Evolutionary conservation across 2,329 filamentous ascomycete species (phyloP), one percentile per base, ranked within the genome.

Genomic region (Trichoderma sp.): DNA sequence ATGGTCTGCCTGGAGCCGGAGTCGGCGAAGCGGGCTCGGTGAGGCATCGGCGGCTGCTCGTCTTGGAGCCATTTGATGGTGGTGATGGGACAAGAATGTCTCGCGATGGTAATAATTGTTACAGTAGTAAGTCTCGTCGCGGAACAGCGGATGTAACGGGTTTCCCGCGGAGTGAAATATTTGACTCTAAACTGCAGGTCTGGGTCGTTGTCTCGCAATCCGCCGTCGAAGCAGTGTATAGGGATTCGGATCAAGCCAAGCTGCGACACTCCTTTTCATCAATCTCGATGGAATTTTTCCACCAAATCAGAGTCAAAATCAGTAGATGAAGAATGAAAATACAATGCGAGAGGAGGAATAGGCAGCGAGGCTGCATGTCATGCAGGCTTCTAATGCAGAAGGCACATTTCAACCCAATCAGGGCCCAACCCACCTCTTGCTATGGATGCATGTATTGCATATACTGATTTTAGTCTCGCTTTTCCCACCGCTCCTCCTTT

Each of bases 381-480:
- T 73, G 41, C 71, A 66, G 60, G 38, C 41, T 62, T 63, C 60
- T 65, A 41, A 73, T 65, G 45, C 71, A 71, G 27, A 71, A 73
- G 56, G 45, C 71, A 63, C 56, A 71, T 71, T 71, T 71, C 68
- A 63, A 71, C 68, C 68, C 68, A 63, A 71, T 71, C 33, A 60
- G 68, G 68, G 68, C 68, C 68, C 29, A 71, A 71, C 31, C 68
- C 59, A 45, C 56, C 68, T 63, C 45, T 63, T 41, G 33, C 50
- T 11, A 27, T 18, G 21, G 27, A 27, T 64, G 35, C 60, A 59
- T 18, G 33, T 14, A 56, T 27, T 27, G 33, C 12, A 41, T 64
- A 31, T 35, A 65, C 21, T 56, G 16, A 56, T 56, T 6, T 18
- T 18, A 38, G n/a, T 24, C 18, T 24, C 59, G 65, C 21, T 6